These are phyloP conservation scores for Sugiyamaella grinbergsii DNA, from an alignment of 1,139 yeast genomes.

Conservation along the genomic window DNA sequence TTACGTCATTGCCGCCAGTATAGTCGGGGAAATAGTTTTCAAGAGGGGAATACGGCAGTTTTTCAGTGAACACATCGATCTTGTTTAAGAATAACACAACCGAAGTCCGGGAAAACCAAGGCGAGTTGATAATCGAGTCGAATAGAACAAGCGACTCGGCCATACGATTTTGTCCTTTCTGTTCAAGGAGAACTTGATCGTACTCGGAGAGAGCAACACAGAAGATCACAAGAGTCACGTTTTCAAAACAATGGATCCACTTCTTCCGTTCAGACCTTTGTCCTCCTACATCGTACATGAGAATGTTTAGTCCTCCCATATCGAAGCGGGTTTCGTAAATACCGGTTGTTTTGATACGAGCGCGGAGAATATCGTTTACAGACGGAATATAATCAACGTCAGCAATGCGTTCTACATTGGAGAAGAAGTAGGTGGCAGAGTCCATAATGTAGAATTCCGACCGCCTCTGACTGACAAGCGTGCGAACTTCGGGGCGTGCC, in stretches of 20 bases:
- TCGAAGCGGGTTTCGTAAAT: constrained; percentile 80
- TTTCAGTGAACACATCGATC: constrained; percentile 86
- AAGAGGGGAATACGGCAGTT: constrained; percentile 77
- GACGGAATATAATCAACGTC: constrained; percentile 66
- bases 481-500: constrained; percentile 59
- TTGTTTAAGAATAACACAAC: constrained; percentile 84
- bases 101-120: constrained; percentile 89
- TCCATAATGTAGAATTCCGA: constrained; percentile 84
- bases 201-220: constrained; percentile 91
- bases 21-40: constrained; percentile 87
- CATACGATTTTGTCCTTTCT: constrained; percentile 67
- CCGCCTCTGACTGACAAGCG: constrained; percentile 60
- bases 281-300: constrained; percentile 92
- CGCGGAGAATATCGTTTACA: constrained; percentile 75
- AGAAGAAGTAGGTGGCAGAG: constrained; percentile 79
- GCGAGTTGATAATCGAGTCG: constrained; percentile 89
- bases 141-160: constrained; percentile 84
- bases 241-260: constrained; percentile 95
- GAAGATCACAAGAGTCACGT: constrained; percentile 83
- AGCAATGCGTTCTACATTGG: constrained; percentile 65
- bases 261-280: constrained; percentile 91
- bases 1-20: constrained; percentile 83
- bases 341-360: constrained; percentile 92
- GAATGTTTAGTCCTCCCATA: constrained; percentile 74
- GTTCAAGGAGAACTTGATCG: constrained; percentile 83